These are phyloP conservation scores for Suaeda aralocaspica DNA, from an alignment of 148 eudicot genomes.

Conservation along the genomic window DNA sequence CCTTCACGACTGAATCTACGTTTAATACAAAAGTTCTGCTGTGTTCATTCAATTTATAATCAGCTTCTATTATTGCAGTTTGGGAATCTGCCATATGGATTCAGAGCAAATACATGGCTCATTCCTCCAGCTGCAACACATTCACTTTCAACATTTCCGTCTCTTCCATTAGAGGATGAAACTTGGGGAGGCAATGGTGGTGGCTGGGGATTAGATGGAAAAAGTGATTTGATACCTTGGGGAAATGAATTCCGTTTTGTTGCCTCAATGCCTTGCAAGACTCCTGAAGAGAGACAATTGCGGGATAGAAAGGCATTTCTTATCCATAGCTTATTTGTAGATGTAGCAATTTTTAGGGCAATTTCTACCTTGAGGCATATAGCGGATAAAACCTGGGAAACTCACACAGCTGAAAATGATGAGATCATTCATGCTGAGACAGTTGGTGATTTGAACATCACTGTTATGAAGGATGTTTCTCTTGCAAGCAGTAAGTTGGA, in stretches of 20 bases:
- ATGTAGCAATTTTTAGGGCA: slow-evolving; percentile 89
- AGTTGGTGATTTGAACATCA: slow-evolving; percentile 72
- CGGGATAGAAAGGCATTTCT: slow-evolving; percentile 96
- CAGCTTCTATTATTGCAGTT: slow-evolving; percentile 50
- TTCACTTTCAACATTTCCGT: slow-evolving; percentile 60
- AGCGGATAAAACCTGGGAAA: slow-evolving; percentile 39
- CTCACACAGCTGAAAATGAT: slow-evolving; percentile 26
- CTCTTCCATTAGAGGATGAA: slow-evolving; percentile 87
- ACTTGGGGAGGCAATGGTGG: slow-evolving; percentile 99
- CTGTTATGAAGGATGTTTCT: slow-evolving; percentile 68
- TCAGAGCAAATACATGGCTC: slow-evolving; percentile 99
- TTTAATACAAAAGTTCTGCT: neutral
- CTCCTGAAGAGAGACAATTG: slow-evolving; percentile 89
- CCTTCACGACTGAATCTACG: neutral
- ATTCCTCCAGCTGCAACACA: slow-evolving; percentile 85
- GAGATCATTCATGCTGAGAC: slow-evolving; percentile 51
- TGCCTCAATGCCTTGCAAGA: slow-evolving; percentile 96
- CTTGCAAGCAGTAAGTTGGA: slow-evolving; percentile 85
- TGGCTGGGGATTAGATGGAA: slow-evolving; percentile 88
- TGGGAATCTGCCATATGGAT: slow-evolving; percentile 97
- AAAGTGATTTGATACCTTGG: slow-evolving; percentile 79
- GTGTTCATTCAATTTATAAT: slow-evolving; percentile 6
- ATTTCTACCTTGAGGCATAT: slow-evolving; percentile 61
- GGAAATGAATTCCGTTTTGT: slow-evolving; percentile 72
- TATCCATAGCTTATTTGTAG: slow-evolving; percentile 89